Base-by-base conservation (phyloP, 805 yeast genomes). In the Grigorovia jiainica region DNA sequence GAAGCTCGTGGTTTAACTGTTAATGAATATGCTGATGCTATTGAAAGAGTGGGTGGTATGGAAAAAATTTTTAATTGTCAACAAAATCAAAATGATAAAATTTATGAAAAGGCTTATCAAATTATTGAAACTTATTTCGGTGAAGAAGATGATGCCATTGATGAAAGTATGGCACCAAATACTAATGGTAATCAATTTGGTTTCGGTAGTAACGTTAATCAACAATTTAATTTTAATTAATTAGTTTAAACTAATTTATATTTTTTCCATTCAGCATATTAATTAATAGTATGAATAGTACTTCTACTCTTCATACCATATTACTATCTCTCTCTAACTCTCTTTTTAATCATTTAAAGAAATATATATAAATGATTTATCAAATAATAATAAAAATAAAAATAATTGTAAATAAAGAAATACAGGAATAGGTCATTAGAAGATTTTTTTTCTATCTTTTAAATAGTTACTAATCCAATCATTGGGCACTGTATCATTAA, bases 21-120 rank as follows among this genome's bases (percentile, higher is more conserved):
- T 55, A 92, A 92, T 66, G 86, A 84, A 63, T 82, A 89, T 60
- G 95, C 97, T 21, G 74, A 87, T 48, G 87, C 67, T 67, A 84
- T 92, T 59, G 98, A 92, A 69, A 97, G 90, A 64, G 97, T 97
- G 35, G 97, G 97, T 55, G 98, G 98, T 48, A 82, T 87, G 79
- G 97, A 92, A 64, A 89, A 86, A 70, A 90, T 92, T 55, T 82
- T 83, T 65, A 87, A 85, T 47, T 84, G 95, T 62, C 98, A 92
- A 72, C 78, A 75, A 61, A 87, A 86, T 67, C 85, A 79, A 58
- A 92, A 90, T 66, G 94, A 90, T 61, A 85, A 82, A 60, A 85
- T 92, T 58, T 92, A 92, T 66, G 78, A 83, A 61, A 89, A 87
- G 69, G 94, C 97, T 27, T 92, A 76, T 69, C 71, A 71, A 51